Evolutionary conservation across 2,329 filamentous ascomycete genomes (phyloP).

Genomic region (Dactylellina parvicollis): DNA sequence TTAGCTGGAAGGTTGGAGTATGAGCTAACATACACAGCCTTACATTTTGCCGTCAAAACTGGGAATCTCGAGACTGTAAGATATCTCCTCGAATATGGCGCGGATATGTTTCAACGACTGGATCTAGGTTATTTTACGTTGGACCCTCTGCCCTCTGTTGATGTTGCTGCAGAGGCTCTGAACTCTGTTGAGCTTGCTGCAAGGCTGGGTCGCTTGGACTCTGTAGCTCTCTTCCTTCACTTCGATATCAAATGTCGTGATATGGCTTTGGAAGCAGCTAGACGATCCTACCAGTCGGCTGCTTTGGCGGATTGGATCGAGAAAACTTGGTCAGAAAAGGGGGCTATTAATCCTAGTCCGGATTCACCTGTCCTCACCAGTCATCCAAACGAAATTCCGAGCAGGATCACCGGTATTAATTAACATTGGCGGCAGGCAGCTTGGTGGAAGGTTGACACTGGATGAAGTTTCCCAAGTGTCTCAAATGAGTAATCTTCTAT

Average conservation of each 20-base stretch:
- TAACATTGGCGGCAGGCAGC: too few relatives aligned
- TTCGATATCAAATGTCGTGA: neutral
- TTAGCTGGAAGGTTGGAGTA: neutral
- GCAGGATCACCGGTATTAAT: too few relatives aligned
- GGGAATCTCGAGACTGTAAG: neutral
- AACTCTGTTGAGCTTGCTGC: neutral
- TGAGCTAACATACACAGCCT: neutral
- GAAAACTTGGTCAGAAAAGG: slow-evolving; percentile 5
- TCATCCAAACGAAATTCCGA: too few relatives aligned
- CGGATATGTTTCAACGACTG: neutral
- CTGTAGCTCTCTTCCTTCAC: slow-evolving; percentile 6
- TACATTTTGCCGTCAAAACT: neutral
- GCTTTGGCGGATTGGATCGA: slow-evolving; percentile 8
- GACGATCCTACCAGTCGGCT: neutral
- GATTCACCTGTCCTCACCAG: too few relatives aligned
- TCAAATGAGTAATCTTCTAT: too few relatives aligned
- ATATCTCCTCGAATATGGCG: slow-evolving; percentile 13
- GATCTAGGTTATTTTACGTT: neutral
- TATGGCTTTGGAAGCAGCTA: neutral
- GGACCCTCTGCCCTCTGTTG: neutral
- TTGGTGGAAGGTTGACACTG: too few relatives aligned
- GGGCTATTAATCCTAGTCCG: too few relatives aligned
- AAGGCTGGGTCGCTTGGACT: neutral
- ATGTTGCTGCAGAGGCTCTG: neutral
- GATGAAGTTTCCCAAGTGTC: too few relatives aligned